These are phyloP conservation scores for Aspergillus carbonarius DNA, from an alignment of 2,329 filamentous ascomycete species.

Conservation along the genomic window DNA sequence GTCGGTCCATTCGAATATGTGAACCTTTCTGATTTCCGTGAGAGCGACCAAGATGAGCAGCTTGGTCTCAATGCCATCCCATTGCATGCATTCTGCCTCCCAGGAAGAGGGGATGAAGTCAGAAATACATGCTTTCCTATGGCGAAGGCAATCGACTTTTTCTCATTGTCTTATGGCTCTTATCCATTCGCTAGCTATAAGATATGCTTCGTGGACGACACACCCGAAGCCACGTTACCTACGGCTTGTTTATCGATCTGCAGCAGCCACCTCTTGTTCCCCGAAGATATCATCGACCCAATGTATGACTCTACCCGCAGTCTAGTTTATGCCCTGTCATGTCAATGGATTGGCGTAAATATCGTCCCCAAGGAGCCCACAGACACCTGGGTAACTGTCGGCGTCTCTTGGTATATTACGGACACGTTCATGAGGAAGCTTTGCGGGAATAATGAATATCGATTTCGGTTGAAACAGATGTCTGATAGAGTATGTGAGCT, in stretches of 20 bases:
- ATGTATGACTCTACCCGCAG: constrained; percentile 78
- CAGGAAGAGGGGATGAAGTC: constrained; percentile 76
- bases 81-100: constrained; percentile 87
- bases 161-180: constrained; percentile 81
- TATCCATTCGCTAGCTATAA: constrained; percentile 94
- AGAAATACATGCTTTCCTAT: constrained; percentile 83
- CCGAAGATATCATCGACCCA: constrained; percentile 79
- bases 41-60: constrained; percentile 87
- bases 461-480: constrained; percentile 82
- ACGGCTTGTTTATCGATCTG: constrained; percentile 83
- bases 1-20: constrained; percentile 94
- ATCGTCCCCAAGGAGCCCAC: constrained; percentile 77
- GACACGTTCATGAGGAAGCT: constrained; percentile 88
- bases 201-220: constrained; percentile 89
- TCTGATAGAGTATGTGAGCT: constrained; percentile 78
- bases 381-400: constrained; percentile 87
- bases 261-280: constrained; percentile 81
- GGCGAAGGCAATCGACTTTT: constrained; percentile 82
- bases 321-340: constrained; percentile 79
- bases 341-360: constrained; percentile 92
- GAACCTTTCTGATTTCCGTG: constrained; percentile 82
- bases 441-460: constrained; percentile 91
- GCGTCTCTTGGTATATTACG: constrained; percentile 91
- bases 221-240: constrained; percentile 70
- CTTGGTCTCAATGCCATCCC: constrained; percentile 85